A percentile compares a stretch with the other conserved stretches of the same genome.
Evolutionary conservation across 768 basidiomycete genomes (phyloP).

Genomic region (Rhodotorula paludigena): DNA sequence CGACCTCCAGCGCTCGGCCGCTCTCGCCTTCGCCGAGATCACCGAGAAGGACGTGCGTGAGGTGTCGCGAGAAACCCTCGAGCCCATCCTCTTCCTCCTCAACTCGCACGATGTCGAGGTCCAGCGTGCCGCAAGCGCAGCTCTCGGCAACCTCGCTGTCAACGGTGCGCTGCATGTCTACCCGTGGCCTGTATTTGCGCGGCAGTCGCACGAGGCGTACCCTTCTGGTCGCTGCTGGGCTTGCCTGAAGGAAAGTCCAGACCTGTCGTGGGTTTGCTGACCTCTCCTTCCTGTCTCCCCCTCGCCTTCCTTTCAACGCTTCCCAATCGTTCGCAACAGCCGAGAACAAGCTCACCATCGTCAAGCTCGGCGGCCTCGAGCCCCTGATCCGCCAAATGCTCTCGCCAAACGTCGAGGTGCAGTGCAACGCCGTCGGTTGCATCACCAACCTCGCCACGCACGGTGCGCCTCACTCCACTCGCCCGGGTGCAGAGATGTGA

Average conservation of each 20-base stretch:
- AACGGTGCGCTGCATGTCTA: constrained; percentile 93
- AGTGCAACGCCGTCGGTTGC: constrained; percentile 98
- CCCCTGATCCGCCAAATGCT: constrained; percentile 98
- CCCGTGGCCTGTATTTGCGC: too few relatives aligned
- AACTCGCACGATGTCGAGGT: constrained; percentile 98
- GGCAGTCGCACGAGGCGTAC: too few relatives aligned
- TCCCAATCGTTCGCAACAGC: constrained; percentile 53
- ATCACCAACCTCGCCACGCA: constrained; percentile 98
- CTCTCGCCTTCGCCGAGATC: constrained; percentile 96
- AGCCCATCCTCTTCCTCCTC: constrained; percentile 94
- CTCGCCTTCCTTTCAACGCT: neutral
- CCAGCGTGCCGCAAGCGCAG: constrained; percentile 94
- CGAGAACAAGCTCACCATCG: constrained; percentile 98
- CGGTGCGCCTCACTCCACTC: constrained; percentile 55
- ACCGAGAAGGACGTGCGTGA: constrained; percentile 98
- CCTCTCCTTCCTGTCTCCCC: neutral
- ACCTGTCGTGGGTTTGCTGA: too few relatives aligned
- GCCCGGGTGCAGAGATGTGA: neutral
- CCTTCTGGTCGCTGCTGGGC: too few relatives aligned
- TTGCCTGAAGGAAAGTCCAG: too few relatives aligned
- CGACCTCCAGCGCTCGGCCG: constrained; percentile 94
- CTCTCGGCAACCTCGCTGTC: constrained; percentile 93
- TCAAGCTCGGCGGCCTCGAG: constrained; percentile 93
- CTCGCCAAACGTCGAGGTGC: constrained; percentile 96
- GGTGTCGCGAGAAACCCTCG: constrained; percentile 92